Percentiles rank a stretch among this genome's conserved stretches.
Evolutionary conservation across 345 rosid genomes (phyloP).

Genomic region (Sisymbrium altissimum): DNA sequence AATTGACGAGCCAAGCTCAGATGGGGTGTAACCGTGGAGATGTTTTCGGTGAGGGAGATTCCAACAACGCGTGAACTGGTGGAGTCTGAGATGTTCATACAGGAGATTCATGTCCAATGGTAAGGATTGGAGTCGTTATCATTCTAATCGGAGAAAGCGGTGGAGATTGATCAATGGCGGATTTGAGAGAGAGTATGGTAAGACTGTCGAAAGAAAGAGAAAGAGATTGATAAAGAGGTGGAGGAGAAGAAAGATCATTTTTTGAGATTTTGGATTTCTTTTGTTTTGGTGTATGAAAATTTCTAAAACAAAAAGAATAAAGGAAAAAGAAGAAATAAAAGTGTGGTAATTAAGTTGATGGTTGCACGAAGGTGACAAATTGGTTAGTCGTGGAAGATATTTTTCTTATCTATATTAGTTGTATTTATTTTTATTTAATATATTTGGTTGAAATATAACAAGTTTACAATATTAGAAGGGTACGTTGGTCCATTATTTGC

Average conservation of each 20-base stretch:
- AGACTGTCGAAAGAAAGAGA: slow-evolving; percentile 86
- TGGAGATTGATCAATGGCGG: slow-evolving; percentile 59
- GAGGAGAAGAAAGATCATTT: slow-evolving; percentile 20
- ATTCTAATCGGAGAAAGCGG: slow-evolving; percentile 78
- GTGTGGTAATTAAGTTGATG: too few species aligned
- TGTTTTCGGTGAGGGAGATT: slow-evolving; percentile 56
- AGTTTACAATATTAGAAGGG: too few species aligned
- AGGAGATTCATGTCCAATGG: slow-evolving; percentile 84
- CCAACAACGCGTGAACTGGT: slow-evolving; percentile 73
- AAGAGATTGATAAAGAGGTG: slow-evolving; percentile 16
- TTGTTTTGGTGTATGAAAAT: too few species aligned
- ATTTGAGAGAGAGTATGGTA: too few species aligned
- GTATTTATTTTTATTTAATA: too few species aligned
- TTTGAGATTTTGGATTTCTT: neutral
- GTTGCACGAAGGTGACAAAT: too few species aligned
- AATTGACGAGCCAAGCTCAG: slow-evolving; percentile 73
- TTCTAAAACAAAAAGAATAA: too few species aligned
- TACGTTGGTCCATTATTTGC: too few species aligned
- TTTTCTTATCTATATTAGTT: too few species aligned
- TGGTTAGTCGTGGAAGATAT: too few species aligned
- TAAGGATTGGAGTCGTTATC: slow-evolving; percentile 75
- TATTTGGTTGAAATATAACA: too few species aligned
- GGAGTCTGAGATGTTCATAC: slow-evolving; percentile 62
- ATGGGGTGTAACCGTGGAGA: slow-evolving; percentile 86
- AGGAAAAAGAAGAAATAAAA: too few species aligned